Evolutionary conservation across 1,139 yeast genomes (phyloP), one percentile per base, ranked within the genome.

Genomic region (Zhuliangozyma parablackwelliae): DNA sequence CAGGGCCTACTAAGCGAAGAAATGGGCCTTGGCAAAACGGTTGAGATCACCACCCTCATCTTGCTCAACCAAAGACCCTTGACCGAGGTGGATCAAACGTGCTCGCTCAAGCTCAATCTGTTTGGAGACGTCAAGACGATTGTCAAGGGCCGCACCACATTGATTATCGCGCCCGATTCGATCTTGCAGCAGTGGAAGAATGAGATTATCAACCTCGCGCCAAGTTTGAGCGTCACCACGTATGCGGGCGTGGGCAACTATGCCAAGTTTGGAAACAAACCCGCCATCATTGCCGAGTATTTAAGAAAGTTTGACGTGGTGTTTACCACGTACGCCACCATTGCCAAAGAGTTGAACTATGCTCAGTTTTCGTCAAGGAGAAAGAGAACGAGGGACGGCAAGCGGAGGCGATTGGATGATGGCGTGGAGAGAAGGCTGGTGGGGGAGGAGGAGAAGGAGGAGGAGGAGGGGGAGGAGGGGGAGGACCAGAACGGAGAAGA

Each of bases 11-110:
- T 90, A 29, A 84, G 94, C 1, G 97, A 90, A 54, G 97, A 92
- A 58, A 92, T 92, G 98, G 97, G 98, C 0, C 69, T 92, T 5
- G 98, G 98, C 0, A 92, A 92, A 54, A 90, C 97, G 0, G 81
- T 92, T 2, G 98, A 92, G 55, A 66, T 88, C 7, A 68, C 88
- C 2, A 69, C 95, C 0, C 60, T 89, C 27, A 61, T 82, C 0
- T 54, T 81, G 3, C 53, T 81, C 38, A 83, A 90, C 54, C 78
- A 67, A 21, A 57, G 87, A 13, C 72, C 73, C 0, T 35, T 44
- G 0, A 55, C 51, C 11, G 83, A 81, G 44, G 46, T 61, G 9
- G 72, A 71, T 37, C 67, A 71, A 27, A 55, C 60, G 5, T 43
- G 64, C 1, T 64, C 55, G 41, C 68, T 55, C 34, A 68, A 58